phyloP scores from a whole-genome alignment of 1,139 yeast genomes.

The Eremothecium coryli region DNA sequence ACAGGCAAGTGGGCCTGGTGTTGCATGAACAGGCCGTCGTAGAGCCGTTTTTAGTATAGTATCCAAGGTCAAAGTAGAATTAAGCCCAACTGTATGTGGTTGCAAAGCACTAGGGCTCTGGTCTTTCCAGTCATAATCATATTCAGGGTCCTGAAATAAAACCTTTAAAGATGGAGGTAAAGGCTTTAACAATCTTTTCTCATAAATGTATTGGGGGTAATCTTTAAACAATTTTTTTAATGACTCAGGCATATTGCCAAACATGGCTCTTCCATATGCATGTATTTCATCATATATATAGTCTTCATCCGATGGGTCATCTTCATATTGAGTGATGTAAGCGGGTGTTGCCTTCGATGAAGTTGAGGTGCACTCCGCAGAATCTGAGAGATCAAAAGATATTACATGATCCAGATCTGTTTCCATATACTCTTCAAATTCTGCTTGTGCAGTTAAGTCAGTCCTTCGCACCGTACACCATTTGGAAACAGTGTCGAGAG shows the following conservation, averaged over 20 bases:
- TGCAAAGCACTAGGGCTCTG: not conserved
- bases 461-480: constrained; percentile 2
- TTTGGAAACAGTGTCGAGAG: not conserved
- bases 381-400: constrained; percentile 1
- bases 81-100: constrained; percentile 1
- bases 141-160: constrained; percentile 4
- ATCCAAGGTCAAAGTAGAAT: not conserved
- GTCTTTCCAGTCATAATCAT: constrained; percentile 3
- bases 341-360: not conserved
- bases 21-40: not conserved
- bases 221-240: constrained; percentile 1
- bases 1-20: not conserved
- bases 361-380: not conserved
- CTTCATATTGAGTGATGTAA: not conserved
- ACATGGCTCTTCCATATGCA: not conserved
- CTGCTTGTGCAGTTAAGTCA: too few relatives aligned
- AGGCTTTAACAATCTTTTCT: constrained; percentile 6
- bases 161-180: constrained; percentile 5
- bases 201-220: constrained; percentile 3
- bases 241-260: constrained; percentile 1
- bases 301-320: constrained; percentile 1
- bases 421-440: not conserved
- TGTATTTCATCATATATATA: constrained; percentile 3
- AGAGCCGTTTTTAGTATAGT: not conserved
- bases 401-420: not conserved